phyloP scores from a whole-genome alignment of 2,329 filamentous ascomycete species.

The Nemania sp. region DNA sequence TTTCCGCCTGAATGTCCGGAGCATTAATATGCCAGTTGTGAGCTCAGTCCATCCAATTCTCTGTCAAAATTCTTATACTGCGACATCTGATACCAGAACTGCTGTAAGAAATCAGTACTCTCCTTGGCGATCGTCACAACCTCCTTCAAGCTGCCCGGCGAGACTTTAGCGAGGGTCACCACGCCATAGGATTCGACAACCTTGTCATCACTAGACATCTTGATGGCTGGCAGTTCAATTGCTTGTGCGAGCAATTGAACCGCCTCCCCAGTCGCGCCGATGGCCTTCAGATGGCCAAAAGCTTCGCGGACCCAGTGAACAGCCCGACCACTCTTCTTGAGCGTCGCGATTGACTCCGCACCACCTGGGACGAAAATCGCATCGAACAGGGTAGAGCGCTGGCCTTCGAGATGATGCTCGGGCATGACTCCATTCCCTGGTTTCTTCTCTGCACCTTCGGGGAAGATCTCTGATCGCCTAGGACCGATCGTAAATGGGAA shows the following conservation, averaged over 20 bases:
- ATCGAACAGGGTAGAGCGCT: conserved; percentile 81
- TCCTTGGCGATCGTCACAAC: conserved; percentile 66
- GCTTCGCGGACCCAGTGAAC: conserved; percentile 78
- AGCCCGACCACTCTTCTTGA: conserved; percentile 71
- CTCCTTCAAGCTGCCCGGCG: conserved; percentile 63
- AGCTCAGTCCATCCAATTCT: conserved; percentile 70
- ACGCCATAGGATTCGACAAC: conserved; percentile 75
- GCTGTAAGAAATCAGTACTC: conserved; percentile 69
- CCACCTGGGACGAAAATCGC: conserved; percentile 78
- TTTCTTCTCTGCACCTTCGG: conserved; percentile 59
- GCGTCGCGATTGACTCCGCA: conserved; percentile 60
- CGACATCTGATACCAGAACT: conserved; percentile 70
- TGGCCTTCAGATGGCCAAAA: conserved; percentile 79
- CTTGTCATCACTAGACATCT: conserved; percentile 48
- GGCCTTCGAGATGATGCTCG: conserved; percentile 78
- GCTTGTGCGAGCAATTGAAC: conserved; percentile 62
- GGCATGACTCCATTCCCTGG: conserved; percentile 61
- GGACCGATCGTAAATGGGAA: conserved; percentile 74
- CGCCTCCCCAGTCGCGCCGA: conserved; percentile 74
- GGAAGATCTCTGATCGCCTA: conserved; percentile 66
- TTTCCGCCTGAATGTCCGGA: no score
- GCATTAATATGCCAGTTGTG: conserved; percentile 68
- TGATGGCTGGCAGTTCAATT: conserved; percentile 48
- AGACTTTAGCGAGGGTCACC: conserved; percentile 62
- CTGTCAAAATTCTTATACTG: conserved; percentile 75